Percentiles rank a stretch among this genome's conserved stretches.
Conservation (phyloP, 1,139 yeast species). For the Waltiozyma sp. region DNA sequence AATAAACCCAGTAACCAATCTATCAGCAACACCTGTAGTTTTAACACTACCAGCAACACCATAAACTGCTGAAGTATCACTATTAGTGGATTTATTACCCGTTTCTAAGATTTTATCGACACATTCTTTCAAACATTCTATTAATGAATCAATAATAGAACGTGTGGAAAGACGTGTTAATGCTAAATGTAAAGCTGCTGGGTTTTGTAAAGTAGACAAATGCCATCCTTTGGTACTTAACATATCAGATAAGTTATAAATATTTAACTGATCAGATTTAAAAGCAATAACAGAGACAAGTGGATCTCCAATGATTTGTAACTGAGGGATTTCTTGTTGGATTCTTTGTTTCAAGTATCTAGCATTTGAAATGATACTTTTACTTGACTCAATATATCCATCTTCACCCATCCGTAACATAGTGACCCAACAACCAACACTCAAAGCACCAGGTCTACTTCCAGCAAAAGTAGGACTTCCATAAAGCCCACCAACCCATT, state of each 20-base stretch:
- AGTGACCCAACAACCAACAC: constrained; percentile 98
- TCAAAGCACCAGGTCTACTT: constrained; percentile 91
- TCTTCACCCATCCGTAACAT: constrained; percentile 66
- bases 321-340: constrained; percentile 33
- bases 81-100: constrained; percentile 12
- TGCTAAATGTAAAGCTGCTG: constrained; percentile 87
- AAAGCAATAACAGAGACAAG: constrained; percentile 73
- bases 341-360: constrained; percentile 44
- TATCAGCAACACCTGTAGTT: constrained; percentile 79
- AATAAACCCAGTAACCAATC: constrained; percentile 64
- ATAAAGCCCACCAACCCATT: constrained; percentile 92
- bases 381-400: constrained; percentile 64
- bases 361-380: constrained; percentile 56
- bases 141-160: constrained; percentile 47
- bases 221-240: constrained; percentile 79
- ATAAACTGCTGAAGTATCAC: constrained; percentile 78
- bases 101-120: constrained; percentile 30
- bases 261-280: constrained; percentile 43
- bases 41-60: constrained; percentile 91
- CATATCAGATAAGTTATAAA: constrained; percentile 68
- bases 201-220: constrained; percentile 72
- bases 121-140: constrained; percentile 39
- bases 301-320: constrained; percentile 78
- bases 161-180: constrained; percentile 62
- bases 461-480: constrained; percentile 97